A percentile compares a stretch with the other conserved stretches of the same genome.
phyloP scores from a whole-genome alignment of 352 stramenopile species.

The Globisporangium viniferum region DNA sequence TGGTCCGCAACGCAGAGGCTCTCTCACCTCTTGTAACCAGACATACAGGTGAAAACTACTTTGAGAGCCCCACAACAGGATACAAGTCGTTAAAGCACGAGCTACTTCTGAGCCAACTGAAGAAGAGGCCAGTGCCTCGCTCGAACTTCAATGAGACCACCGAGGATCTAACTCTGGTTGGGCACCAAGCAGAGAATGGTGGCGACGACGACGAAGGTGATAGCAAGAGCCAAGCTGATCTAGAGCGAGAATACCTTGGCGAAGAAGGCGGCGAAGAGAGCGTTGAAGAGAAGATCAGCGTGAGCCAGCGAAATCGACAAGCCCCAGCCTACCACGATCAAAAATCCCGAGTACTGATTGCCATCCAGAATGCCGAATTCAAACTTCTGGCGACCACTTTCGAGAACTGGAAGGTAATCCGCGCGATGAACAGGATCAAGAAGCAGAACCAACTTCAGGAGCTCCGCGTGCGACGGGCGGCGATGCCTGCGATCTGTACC shows the following conservation, averaged over 20 bases:
- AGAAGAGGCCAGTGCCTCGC: not conserved
- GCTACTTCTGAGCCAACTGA: not conserved
- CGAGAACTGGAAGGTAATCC: conserved; percentile 43
- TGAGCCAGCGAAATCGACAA: not conserved
- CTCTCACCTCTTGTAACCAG: not conserved
- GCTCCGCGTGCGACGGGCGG: conserved; percentile 17
- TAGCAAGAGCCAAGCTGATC: not conserved
- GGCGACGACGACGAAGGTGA: not conserved
- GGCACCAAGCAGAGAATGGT: not conserved
- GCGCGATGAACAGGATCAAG: conserved; percentile 30
- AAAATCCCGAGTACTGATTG: not conserved
- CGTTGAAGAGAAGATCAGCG: not conserved
- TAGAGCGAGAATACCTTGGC: not conserved
- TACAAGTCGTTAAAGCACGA: not conserved
- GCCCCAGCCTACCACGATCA: not conserved
- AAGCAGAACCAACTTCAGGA: conserved; percentile 25
- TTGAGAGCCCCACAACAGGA: not conserved
- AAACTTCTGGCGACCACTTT: conserved; percentile 37
- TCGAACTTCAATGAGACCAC: conserved; percentile 3
- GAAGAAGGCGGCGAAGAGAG: not conserved
- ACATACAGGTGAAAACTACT: not conserved
- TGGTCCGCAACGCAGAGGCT: conserved; percentile 8
- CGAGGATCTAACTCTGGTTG: conserved; percentile 2
- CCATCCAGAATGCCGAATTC: conserved; percentile 9
- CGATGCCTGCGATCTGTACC: conserved; percentile 31